Evolutionary conservation across 2,329 filamentous ascomycete species (phyloP).

Genomic region (Shiraia bambusicola): DNA sequence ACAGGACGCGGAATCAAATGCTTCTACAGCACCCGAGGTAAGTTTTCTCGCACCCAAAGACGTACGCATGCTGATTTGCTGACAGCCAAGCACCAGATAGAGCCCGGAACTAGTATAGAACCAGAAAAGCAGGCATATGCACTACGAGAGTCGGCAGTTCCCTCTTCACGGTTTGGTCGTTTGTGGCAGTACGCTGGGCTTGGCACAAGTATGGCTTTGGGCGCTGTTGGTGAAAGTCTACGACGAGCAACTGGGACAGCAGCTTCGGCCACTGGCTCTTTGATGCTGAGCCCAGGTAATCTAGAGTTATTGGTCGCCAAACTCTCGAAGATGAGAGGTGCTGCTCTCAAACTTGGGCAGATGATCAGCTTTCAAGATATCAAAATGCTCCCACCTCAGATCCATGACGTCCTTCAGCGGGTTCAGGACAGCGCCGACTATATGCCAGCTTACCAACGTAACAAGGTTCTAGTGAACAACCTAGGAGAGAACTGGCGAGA

Average conservation of each 20-base stretch:
- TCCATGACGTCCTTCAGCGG: slow-evolving; percentile 86
- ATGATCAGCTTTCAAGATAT: slow-evolving; percentile 98
- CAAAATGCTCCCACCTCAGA: slow-evolving; percentile 85
- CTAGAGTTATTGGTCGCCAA: slow-evolving; percentile 92
- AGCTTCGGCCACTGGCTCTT: slow-evolving; percentile 62
- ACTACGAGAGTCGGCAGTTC: slow-evolving; percentile 86
- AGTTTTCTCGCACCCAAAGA: slow-evolving; percentile 1
- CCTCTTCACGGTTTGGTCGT: slow-evolving; percentile 80
- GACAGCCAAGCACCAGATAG: slow-evolving; percentile 45
- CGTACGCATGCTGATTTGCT: slow-evolving; percentile 48
- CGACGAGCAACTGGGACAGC: slow-evolving; percentile 74
- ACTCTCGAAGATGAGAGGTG: slow-evolving; percentile 92
- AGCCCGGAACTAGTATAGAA: slow-evolving; percentile 25
- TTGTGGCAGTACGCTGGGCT: slow-evolving; percentile 95
- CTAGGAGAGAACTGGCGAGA: slow-evolving; percentile 83
- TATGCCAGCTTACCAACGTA: slow-evolving; percentile 91
- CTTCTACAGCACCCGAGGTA: slow-evolving; percentile 33
- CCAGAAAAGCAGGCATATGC: slow-evolving; percentile 56
- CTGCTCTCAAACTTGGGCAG: slow-evolving; percentile 94
- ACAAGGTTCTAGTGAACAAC: slow-evolving; percentile 77
- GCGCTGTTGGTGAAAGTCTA: slow-evolving; percentile 81
- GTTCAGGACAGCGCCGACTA: slow-evolving; percentile 97
- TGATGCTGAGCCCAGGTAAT: slow-evolving; percentile 85
- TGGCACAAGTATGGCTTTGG: slow-evolving; percentile 92
- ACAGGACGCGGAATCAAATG: slow-evolving; percentile 42